phyloP scores from a whole-genome alignment of 352 stramenopile species.

The Globisporangium splendens region DNA sequence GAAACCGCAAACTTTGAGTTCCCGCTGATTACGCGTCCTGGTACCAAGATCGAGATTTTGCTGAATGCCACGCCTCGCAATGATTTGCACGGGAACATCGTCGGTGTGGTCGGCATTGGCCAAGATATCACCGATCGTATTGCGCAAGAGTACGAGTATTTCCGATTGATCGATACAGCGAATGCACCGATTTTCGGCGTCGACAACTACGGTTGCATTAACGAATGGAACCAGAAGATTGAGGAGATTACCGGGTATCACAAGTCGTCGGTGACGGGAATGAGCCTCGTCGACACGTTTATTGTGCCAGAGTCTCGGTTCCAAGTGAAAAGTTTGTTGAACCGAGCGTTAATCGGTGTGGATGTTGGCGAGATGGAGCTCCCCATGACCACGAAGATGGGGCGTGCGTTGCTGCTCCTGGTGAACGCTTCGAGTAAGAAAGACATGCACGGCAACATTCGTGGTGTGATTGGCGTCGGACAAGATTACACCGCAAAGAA shows the following conservation, averaged over 20 bases:
- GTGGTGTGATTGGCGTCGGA: slow-evolving; percentile 84
- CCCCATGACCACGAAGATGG: slow-evolving; percentile 52
- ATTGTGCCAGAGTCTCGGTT: slow-evolving; percentile 51
- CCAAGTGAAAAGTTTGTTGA: slow-evolving; percentile 51
- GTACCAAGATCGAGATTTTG: slow-evolving; percentile 72
- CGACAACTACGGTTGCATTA: slow-evolving; percentile 69
- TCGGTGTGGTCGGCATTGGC: slow-evolving; percentile 85
- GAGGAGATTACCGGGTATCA: slow-evolving; percentile 70
- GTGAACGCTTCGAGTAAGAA: slow-evolving; percentile 77
- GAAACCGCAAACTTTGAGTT: slow-evolving; percentile 87
- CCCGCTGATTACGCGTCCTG: slow-evolving; percentile 69
- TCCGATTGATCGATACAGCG: slow-evolving; percentile 68
- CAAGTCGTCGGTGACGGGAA: slow-evolving; percentile 48
- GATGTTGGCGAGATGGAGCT: slow-evolving; percentile 71
- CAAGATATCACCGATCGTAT: slow-evolving; percentile 83
- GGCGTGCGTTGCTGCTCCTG: slow-evolving; percentile 39
- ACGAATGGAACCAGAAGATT: slow-evolving; percentile 79
- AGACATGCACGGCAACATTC: slow-evolving; percentile 83
- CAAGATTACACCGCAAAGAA: slow-evolving; percentile 88
- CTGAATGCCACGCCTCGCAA: slow-evolving; percentile 71
- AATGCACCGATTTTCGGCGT: slow-evolving; percentile 77
- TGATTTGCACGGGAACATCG: slow-evolving; percentile 70
- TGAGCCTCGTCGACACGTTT: slow-evolving; percentile 61
- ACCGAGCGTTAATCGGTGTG: slow-evolving; percentile 63
- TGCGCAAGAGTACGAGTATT: slow-evolving; percentile 77